Conservation (phyloP, 2,329 filamentous ascomycete species). For the Aspergillus tanneri region DNA sequence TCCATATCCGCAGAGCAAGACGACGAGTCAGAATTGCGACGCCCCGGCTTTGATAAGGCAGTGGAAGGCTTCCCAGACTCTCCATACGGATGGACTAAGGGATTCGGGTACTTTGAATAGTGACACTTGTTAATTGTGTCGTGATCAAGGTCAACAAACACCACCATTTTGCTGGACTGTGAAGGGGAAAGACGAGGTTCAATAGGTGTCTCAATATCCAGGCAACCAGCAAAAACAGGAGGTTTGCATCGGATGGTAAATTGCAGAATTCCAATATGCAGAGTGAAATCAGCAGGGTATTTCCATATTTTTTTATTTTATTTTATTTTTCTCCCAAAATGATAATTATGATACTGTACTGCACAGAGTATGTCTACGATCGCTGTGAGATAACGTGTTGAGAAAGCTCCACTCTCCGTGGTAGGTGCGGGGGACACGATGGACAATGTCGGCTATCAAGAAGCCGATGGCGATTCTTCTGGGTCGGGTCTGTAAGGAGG, state of each 20-base stretch:
- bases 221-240: conserved; percentile 8
- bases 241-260: conserved; percentile 16
- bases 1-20: conserved; percentile 14
- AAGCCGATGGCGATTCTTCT: conserved; percentile 16
- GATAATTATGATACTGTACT: not conserved
- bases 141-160: conserved; percentile 48
- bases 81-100: conserved; percentile 16
- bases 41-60: conserved; percentile 22
- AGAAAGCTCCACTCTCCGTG: conserved; percentile 28
- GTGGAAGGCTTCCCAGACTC: conserved; percentile 26
- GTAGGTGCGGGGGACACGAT: conserved; percentile 23
- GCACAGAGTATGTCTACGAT: not conserved
- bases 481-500: conserved; percentile 9
- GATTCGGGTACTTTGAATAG: conserved; percentile 14
- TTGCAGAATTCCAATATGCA: conserved; percentile 4
- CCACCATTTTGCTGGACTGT: conserved; percentile 44
- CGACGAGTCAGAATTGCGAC: conserved; percentile 10
- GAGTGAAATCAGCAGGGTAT: not conserved
- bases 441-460: conserved; percentile 19
- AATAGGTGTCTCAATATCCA: conserved; percentile 13
- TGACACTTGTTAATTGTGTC: conserved; percentile 34
- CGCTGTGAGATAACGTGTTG: conserved; percentile 31
- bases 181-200: conserved; percentile 4
- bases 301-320: conserved; percentile 21
- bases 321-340: too few relatives aligned